Base-by-base conservation (phyloP, 1,284 basidiomycete species). In the Phlebopus sp. region DNA sequence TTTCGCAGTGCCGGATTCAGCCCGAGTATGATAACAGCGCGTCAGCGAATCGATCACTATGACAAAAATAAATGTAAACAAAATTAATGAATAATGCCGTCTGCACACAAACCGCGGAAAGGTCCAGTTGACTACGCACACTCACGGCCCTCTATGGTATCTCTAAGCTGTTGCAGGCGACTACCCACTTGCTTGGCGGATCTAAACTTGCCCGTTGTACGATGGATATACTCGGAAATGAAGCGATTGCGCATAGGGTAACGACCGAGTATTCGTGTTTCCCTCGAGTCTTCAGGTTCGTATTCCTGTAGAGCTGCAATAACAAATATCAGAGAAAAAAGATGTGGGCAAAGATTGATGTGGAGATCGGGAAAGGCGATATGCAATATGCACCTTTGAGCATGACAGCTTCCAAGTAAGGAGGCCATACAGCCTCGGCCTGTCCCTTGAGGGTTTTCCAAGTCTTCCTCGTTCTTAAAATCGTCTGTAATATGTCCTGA, bases 191-290 rank as follows among this genome's bases (percentile, higher is more conserved):
- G 84, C 60, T 86, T 86, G 27, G 84, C 77, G 9, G 81, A 82
- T 52, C 84, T 74, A 50, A 73, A 71, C 58, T 81, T 77, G 31
- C 84, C 82, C 2, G 84, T 86, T 50, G 73, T 74, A 36, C 72
- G 70, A 59, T 71, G 77, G 59, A 86, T 85, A 65, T 82, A 81
- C 53, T 85, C 81, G 37, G 84, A 82, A 55, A 87, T 83, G 64
- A 85, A 86, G 41, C 81, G 75, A 66, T 87, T 87, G 46, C 85
- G 73, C 72, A 82, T 79, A 31, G 85, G 85, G 60, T 84, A 87
- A 44, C 86, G 76, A 17, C 83, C 83, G 9, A 87, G 74, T 6
- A 83, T 73, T 46, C 82, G 73, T 34, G 84, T 84, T 57, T 86
- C 83, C 59, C 84, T 69, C 19, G 80, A 81, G 59, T 84, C 79